A percentile compares a stretch with the other conserved stretches of the same genome.
Evolutionary conservation across 257 asterid genomes (phyloP).

Genomic region (Plectranthus barbatus): DNA sequence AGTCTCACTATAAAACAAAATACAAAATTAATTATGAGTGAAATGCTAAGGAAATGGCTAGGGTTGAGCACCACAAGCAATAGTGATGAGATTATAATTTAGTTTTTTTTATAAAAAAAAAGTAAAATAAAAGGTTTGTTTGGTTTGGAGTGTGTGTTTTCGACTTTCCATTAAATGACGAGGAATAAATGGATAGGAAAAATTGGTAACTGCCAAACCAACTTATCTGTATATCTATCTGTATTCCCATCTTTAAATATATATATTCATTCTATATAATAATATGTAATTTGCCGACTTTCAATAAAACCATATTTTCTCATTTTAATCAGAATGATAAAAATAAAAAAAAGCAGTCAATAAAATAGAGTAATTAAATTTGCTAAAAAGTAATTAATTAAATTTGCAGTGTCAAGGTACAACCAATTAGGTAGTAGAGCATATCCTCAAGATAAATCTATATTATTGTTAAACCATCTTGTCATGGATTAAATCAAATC

Average conservation of each 20-base stretch:
- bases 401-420: background rate
- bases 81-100: constrained; percentile 56
- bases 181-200: constrained; percentile 53
- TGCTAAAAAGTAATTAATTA: background rate
- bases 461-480: constrained; percentile 12
- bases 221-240: constrained; percentile 1
- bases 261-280: background rate
- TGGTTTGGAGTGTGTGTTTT: constrained; percentile 17
- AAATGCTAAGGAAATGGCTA: no score
- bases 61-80: constrained; percentile 34
- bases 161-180: constrained; percentile 42
- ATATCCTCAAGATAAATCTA: constrained; percentile 18
- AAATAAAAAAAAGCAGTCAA: background rate
- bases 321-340: background rate
- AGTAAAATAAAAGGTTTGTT: background rate
- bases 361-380: background rate
- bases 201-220: constrained; percentile 52
- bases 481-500: constrained; percentile 13
- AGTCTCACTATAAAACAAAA: no score
- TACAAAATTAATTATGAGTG: background rate
- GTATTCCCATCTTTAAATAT: constrained; percentile 5
- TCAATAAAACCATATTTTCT: background rate
- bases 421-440: constrained; percentile 11
- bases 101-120: constrained; percentile 31
- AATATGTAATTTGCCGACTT: background rate